Evolutionary conservation across 805 yeast genomes (phyloP).

Genomic region (Saturnispora saitoi): DNA sequence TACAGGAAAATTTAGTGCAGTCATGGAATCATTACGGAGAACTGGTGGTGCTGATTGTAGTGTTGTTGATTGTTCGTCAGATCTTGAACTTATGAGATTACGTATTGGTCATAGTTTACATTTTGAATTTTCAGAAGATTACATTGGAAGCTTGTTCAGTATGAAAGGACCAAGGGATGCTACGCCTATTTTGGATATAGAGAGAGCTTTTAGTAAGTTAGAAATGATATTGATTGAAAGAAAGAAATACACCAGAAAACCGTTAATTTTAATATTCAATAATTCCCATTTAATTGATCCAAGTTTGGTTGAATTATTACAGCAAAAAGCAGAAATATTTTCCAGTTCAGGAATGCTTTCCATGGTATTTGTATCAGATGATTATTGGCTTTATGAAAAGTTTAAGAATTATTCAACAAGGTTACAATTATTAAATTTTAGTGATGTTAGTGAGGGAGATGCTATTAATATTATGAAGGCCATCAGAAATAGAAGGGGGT

Average conservation of each 20-base stretch:
- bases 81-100: slow-evolving; percentile 72
- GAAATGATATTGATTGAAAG: slow-evolving; percentile 61
- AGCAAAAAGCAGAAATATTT: slow-evolving; percentile 74
- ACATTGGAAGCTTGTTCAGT: slow-evolving; percentile 72
- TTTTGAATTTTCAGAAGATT: slow-evolving; percentile 70
- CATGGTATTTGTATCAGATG: slow-evolving; percentile 71
- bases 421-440: slow-evolving; percentile 60
- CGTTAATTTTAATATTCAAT: slow-evolving; percentile 63
- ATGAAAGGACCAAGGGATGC: slow-evolving; percentile 82
- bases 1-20: slow-evolving; percentile 73
- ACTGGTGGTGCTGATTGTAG: slow-evolving; percentile 58
- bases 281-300: slow-evolving; percentile 68
- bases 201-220: slow-evolving; percentile 67
- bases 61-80: slow-evolving; percentile 74
- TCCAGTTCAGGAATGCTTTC: slow-evolving; percentile 63
- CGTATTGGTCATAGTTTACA: slow-evolving; percentile 69
- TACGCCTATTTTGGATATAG: slow-evolving; percentile 72
- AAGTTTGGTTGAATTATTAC: slow-evolving; percentile 65
- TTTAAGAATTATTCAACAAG: slow-evolving; percentile 65
- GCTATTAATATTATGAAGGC: slow-evolving; percentile 46
- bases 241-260: slow-evolving; percentile 36
- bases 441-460: slow-evolving; percentile 49
- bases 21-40: slow-evolving; percentile 60
- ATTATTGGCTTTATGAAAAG: slow-evolving; percentile 80
- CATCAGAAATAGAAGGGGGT: slow-evolving; percentile 38